These are phyloP conservation scores for Arthrobotrys entomopaga DNA, from an alignment of 2,329 filamentous ascomycete species.

Conservation along the genomic window DNA sequence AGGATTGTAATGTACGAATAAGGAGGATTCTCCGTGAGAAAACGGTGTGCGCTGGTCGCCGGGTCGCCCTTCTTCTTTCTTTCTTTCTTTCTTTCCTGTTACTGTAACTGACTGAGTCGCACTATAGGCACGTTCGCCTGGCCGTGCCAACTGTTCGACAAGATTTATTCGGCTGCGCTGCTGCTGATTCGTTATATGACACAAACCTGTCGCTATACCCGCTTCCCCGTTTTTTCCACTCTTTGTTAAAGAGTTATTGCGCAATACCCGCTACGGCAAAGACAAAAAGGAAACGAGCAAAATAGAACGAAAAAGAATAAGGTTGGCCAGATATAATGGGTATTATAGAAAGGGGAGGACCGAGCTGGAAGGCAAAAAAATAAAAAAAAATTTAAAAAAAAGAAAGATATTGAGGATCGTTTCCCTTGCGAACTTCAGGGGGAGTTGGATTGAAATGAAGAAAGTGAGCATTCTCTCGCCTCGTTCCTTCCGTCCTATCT, in stretches of 20 bases:
- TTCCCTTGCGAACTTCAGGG: too few species aligned
- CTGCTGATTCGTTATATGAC: conserved; percentile 50
- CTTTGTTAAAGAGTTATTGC: conserved; percentile 48
- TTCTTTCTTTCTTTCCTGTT: too few species aligned
- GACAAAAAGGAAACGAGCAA: conserved; percentile 1
- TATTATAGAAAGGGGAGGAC: too few species aligned
- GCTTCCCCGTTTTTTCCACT: conserved; percentile 42
- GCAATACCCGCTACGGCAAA: conserved; percentile 53
- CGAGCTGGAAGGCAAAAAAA: too few species aligned
- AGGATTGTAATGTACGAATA: conserved; percentile 26
- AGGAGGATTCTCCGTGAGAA: conserved; percentile 40
- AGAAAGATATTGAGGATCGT: too few species aligned
- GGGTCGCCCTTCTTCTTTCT: background rate
- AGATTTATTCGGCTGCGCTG: conserved; percentile 27
- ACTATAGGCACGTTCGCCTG: conserved; percentile 3
- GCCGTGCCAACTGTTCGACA: conserved; percentile 41
- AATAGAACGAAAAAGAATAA: background rate
- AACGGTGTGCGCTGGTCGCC: conserved; percentile 29
- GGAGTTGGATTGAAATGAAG: conserved; percentile 1
- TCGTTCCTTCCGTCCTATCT: too few species aligned
- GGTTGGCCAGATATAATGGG: too few species aligned
- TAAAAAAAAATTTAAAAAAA: background rate
- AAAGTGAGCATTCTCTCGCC: conserved; percentile 7
- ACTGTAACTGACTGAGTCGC: too few species aligned
- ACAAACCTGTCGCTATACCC: conserved; percentile 55